Evolutionary conservation across 306 rosid genomes (phyloP).

Genomic region (Crotalaria pallida): DNA sequence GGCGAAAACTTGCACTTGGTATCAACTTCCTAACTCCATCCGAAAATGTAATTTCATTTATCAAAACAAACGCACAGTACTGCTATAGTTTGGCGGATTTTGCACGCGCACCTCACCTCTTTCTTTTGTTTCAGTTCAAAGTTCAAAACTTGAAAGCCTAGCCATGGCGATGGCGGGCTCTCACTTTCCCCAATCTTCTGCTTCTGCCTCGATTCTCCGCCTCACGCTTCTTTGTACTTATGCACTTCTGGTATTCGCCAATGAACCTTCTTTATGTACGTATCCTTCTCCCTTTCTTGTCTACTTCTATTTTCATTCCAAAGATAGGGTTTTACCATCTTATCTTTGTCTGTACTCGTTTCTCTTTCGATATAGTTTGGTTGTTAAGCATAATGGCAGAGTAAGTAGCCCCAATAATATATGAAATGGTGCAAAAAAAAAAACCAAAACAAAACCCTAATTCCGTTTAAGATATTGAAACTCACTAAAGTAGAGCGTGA

Average conservation of each 20-base stretch:
- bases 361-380: background rate
- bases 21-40: no score
- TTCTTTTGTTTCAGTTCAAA: background rate
- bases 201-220: constrained; percentile 18
- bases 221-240: constrained; percentile 15
- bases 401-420: background rate
- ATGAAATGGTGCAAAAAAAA: background rate
- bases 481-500: background rate
- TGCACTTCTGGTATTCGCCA: constrained; percentile 20
- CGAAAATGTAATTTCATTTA: no score
- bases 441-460: constrained; percentile 8
- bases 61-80: no score
- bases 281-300: constrained; percentile 1
- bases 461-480: background rate
- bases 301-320: background rate
- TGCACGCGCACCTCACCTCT: constrained; percentile 33
- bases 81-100: constrained; percentile 34
- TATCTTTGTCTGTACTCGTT: background rate
- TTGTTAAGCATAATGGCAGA: background rate
- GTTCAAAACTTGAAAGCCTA: no score
- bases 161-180: constrained; percentile 18
- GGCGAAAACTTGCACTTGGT: no score
- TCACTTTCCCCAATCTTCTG: constrained; percentile 21
- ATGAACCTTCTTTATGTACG: constrained; percentile 42
- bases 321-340: constrained; percentile 21